These are phyloP conservation scores for Lachnellula willkommii DNA, from an alignment of 2,329 filamentous ascomycete genomes.

Conservation along the genomic window DNA sequence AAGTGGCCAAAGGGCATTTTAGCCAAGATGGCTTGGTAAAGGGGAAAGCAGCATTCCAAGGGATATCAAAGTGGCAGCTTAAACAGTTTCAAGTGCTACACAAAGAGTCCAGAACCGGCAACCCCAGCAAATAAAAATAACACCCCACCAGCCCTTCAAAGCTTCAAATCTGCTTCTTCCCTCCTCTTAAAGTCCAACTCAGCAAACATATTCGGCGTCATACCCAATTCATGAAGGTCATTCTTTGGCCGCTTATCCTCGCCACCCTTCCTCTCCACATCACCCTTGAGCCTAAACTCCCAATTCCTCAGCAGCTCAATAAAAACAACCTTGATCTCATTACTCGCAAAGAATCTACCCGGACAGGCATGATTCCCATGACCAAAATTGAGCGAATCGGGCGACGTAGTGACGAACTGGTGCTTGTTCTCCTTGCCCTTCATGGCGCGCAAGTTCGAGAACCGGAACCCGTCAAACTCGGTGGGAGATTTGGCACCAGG, in stretches of 20 bases:
- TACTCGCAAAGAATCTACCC: slow-evolving; percentile 37
- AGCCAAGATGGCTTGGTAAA: slow-evolving; percentile 59
- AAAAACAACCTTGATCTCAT: slow-evolving; percentile 45
- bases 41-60: no score
- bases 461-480: slow-evolving; percentile 25
- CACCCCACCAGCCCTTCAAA: neutral
- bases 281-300: slow-evolving; percentile 49
- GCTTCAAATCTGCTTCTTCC: neutral
- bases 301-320: slow-evolving; percentile 32
- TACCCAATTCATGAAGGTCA: neutral
- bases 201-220: slow-evolving; percentile 13
- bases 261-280: slow-evolving; percentile 74
- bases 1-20: slow-evolving; percentile 52
- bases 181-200: slow-evolving; percentile 18
- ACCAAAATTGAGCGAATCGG: slow-evolving; percentile 35
- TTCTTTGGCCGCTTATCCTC: slow-evolving; percentile 59
- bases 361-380: slow-evolving; percentile 41
- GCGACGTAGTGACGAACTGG: slow-evolving; percentile 34
- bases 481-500: neutral
- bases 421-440: slow-evolving; percentile 25
- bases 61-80: no score
- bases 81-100: no score
- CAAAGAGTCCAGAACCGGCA: no score
- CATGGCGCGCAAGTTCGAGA: slow-evolving; percentile 18
- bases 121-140: no score